Percentiles rank a stretch among this genome's conserved stretches.
phyloP scores from a whole-genome alignment of 768 basidiomycete genomes.

The Dioszegia crocea region DNA sequence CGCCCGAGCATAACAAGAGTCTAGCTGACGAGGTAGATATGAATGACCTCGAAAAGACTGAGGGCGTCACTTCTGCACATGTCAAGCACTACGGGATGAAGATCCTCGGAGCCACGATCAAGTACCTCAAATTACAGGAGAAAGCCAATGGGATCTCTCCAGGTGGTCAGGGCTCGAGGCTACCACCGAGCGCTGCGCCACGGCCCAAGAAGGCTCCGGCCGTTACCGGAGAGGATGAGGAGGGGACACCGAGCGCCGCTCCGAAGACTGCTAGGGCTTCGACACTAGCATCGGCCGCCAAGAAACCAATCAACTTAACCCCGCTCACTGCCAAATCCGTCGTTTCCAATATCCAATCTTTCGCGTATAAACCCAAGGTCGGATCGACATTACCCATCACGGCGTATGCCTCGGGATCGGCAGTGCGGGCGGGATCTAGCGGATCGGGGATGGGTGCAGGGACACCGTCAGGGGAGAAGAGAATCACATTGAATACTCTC shows the following conservation, averaged over 20 bases:
- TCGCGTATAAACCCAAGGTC: neutral
- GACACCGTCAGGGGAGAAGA: neutral
- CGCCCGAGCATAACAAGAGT: neutral
- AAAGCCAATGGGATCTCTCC: slow-evolving; percentile 6
- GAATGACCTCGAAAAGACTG: slow-evolving; percentile 19
- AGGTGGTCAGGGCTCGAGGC: neutral
- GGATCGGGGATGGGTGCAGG: neutral
- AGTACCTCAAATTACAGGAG: slow-evolving; percentile 1
- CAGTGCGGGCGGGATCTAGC: neutral
- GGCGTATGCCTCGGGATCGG: neutral
- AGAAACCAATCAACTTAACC: neutral
- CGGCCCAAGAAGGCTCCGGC: neutral
- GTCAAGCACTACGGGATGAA: slow-evolving; percentile 21
- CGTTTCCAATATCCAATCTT: slow-evolving; percentile 6
- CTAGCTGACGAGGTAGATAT: slow-evolving; percentile 10
- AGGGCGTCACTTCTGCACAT: slow-evolving; percentile 38
- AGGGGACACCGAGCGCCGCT: neutral
- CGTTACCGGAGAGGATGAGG: neutral
- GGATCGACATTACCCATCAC: neutral
- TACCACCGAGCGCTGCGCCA: neutral
- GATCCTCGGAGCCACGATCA: slow-evolving; percentile 16
- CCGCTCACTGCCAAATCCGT: neutral
- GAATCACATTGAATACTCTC: slow-evolving; percentile 1
- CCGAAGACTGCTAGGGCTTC: neutral
- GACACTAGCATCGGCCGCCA: neutral